These are phyloP conservation scores for Arctium lappa DNA, from an alignment of 129 eudicot genomes.

Conservation along the genomic window DNA sequence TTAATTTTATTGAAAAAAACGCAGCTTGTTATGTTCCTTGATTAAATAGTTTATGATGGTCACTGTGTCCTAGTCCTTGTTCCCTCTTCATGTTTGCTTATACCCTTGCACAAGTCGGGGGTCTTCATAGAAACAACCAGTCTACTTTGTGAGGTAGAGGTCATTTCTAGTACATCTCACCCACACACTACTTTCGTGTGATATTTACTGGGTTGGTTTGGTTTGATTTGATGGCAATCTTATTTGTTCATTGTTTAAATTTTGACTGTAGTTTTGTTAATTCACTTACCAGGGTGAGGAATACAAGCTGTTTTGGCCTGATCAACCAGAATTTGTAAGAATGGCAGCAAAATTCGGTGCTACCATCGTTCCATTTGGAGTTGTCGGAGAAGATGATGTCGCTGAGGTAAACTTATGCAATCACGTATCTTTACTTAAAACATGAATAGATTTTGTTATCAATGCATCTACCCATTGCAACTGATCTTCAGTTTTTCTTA, in stretches of 20 bases:
- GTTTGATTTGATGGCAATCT: neutral
- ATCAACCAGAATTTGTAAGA: slow-evolving; percentile 75
- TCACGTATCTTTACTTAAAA: neutral
- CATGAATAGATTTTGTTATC: neutral
- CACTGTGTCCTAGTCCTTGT: no score
- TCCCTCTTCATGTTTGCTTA: no score
- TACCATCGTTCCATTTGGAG: slow-evolving; percentile 78
- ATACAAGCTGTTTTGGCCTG: slow-evolving; percentile 73
- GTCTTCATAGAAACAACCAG: no score
- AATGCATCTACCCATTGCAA: neutral
- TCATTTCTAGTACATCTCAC: no score
- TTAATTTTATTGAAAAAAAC: neutral
- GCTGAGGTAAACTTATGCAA: slow-evolving; percentile 38
- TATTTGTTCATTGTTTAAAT: neutral
- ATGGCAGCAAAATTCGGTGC: slow-evolving; percentile 77
- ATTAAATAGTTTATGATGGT: no score
- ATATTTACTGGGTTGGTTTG: neutral
- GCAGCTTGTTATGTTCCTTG: no score
- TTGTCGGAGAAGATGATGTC: slow-evolving; percentile 66
- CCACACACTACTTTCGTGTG: neutral
- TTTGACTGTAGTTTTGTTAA: neutral
- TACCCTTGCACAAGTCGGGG: no score
- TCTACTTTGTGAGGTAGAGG: no score
- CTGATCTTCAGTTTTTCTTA: neutral
- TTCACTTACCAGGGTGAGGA: slow-evolving; percentile 49